Evolutionary conservation across 2,329 filamentous ascomycete species (phyloP), one percentile per base, ranked within the genome.

Genomic region (Thyridium curvatum): DNA sequence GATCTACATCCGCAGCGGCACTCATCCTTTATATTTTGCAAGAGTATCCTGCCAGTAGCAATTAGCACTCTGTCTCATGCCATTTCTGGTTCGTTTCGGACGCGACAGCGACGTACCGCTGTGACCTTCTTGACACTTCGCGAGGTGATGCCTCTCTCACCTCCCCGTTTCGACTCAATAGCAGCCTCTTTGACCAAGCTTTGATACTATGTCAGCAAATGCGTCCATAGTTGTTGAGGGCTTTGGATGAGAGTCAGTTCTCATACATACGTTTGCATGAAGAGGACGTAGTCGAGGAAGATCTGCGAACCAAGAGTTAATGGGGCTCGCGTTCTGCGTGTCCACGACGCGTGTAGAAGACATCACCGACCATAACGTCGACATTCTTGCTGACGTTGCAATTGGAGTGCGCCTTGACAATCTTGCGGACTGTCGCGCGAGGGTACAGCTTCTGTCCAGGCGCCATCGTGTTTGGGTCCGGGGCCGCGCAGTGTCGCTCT

Each of bases 391-490:
- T 87, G 46, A 94, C 62, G 47, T 76, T 84, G 56, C 82, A 80
- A 46, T 86, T 84, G 8, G 87, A 84, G 60, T 94, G 88, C 14
- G 87, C 88, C 64, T 94, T 95, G 53, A 94, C 73, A 43, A 94
- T 91, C 61, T 89, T 90, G 62, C 89, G 93, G 51, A 95, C 72
- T 0, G 86, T 93, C 14, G 79, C 81, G 46, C 89, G 82, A 10
- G 89, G 89, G 54, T 94, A 95, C 12, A 86, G 70, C 51, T 88
- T 91, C 54, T 83, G 81, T 16, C 78, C 71, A 12, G 75, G 66
- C 37, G 75, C 78, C 74, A 81, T 83, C 10, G 37, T 50, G 41
- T 18, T 18, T 6, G 32, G 21, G 13, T n/a, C n/a, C n/a, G n/a
- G n/a, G n/a, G n/a, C n/a, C n/a, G 29, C 29, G 29, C 29, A 36